These are phyloP conservation scores for Yamadazyma diospyri DNA, from an alignment of 1,139 yeast genomes.

Conservation along the genomic window DNA sequence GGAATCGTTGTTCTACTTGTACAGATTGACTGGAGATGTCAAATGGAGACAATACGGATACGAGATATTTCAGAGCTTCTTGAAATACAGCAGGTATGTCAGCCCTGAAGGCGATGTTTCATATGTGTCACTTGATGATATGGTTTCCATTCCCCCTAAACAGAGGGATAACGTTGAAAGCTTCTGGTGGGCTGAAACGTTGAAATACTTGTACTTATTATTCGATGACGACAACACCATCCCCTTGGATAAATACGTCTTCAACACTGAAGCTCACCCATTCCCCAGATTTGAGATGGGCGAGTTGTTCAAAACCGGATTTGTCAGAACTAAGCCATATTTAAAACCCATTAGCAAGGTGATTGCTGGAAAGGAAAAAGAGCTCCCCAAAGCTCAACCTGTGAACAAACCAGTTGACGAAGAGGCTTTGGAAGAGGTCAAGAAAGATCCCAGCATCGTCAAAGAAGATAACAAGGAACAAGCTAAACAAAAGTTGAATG, in stretches of 20 bases:
- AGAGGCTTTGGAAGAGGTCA: constrained; percentile 33
- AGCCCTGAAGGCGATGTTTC: constrained; percentile 52
- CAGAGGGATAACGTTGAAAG: constrained; percentile 79
- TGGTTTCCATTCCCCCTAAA: constrained; percentile 53
- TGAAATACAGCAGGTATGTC: constrained; percentile 52
- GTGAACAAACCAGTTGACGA: constrained; percentile 38
- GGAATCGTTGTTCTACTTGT: constrained; percentile 79
- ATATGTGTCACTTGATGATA: constrained; percentile 68
- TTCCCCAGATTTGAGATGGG: constrained; percentile 67
- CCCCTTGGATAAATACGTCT: constrained; percentile 66
- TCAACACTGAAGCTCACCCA: constrained; percentile 93
- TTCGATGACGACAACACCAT: constrained; percentile 62
- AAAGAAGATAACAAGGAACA: constrained; percentile 24
- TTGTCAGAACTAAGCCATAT: constrained; percentile 37
- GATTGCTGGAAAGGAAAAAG: constrained; percentile 22
- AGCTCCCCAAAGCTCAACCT: constrained; percentile 43
- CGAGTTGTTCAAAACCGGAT: constrained; percentile 60
- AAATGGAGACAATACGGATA: constrained; percentile 90
- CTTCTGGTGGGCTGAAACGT: constrained; percentile 92
- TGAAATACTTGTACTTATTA: constrained; percentile 79
- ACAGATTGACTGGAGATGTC: constrained; percentile 75
- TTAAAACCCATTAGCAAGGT: constrained; percentile 1
- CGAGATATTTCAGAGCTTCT: constrained; percentile 74
- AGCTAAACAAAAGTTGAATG: constrained; percentile 23
- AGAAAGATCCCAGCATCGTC: constrained; percentile 29